These are phyloP conservation scores for Nitzschia putrida DNA, from an alignment of 108 stramenopile genomes.

Conservation along the genomic window DNA sequence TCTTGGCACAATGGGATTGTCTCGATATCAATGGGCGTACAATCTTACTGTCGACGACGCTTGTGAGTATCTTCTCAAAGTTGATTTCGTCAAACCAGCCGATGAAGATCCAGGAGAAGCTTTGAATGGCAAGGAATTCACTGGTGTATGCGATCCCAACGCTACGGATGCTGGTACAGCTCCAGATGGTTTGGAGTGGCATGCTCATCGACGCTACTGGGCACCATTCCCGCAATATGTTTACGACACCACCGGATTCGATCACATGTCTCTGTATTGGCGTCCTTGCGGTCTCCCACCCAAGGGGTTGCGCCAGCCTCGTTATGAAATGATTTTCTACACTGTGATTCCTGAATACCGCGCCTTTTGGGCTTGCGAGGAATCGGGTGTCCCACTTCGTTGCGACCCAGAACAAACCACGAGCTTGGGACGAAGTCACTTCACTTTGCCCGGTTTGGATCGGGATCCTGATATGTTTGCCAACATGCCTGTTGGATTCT, in stretches of 20 bases:
- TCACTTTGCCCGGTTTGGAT: constrained; percentile 24
- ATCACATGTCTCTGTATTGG: constrained; percentile 33
- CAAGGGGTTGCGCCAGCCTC: constrained; percentile 6
- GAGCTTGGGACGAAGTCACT: constrained; percentile 20
- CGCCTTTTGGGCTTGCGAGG: constrained; percentile 21
- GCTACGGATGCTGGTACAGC: constrained; percentile 12
- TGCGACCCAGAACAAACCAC: constrained; percentile 35
- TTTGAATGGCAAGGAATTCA: constrained; percentile 3
- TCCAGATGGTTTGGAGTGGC: constrained; percentile 25
- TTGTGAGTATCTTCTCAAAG: constrained; percentile 10
- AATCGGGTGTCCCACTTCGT: constrained; percentile 6
- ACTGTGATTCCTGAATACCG: constrained; percentile 32
- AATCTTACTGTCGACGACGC: constrained; percentile 5
- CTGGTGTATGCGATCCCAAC: constrained; percentile 11
- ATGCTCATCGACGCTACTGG: constrained; percentile 29
- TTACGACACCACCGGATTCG: constrained; percentile 35
- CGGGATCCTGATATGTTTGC: constrained; percentile 15
- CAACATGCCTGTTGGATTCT: constrained; percentile 33
- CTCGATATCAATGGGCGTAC: constrained; percentile 2
- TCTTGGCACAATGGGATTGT: constrained; percentile 22
- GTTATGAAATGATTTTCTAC: constrained; percentile 36
- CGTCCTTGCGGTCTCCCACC: constrained; percentile 32
- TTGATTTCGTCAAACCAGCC: constrained; percentile 5
- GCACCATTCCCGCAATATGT: constrained; percentile 24
- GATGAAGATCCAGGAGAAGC: constrained; percentile 6